Percentiles rank a stretch among this genome's conserved stretches.
Conservation (phyloP, 2,329 filamentous ascomycete species). For the Aspergillus brunneoviolaceus region DNA sequence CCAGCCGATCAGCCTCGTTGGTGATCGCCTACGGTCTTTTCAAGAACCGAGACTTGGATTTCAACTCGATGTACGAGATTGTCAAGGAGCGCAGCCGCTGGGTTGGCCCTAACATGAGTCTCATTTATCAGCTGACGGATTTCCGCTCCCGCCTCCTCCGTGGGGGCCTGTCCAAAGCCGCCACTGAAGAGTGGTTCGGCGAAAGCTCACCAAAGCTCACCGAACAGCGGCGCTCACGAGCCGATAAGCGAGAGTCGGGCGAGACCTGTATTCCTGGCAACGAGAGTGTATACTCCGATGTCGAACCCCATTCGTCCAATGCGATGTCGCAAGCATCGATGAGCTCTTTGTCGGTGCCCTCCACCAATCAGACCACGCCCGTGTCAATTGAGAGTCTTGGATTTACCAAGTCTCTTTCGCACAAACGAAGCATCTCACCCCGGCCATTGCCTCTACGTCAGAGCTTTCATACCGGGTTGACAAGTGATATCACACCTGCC, state of each 20-base stretch:
- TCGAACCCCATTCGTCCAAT: constrained; percentile 19
- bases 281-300: constrained; percentile 10
- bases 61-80: constrained; percentile 64
- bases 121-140: constrained; percentile 67
- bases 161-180: constrained; percentile 30
- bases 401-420: constrained; percentile 27
- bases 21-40: constrained; percentile 66
- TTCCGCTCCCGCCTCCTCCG: constrained; percentile 51
- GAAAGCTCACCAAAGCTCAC: constrained; percentile 28
- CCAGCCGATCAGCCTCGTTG: constrained; percentile 64
- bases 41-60: constrained; percentile 61
- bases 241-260: constrained; percentile 12
- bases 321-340: constrained; percentile 25
- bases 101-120: constrained; percentile 68
- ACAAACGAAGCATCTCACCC: constrained; percentile 35
- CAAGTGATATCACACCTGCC: constrained; percentile 19
- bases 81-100: constrained; percentile 65
- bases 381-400: constrained; percentile 26
- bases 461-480: constrained; percentile 14
- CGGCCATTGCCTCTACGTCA: constrained; percentile 42
- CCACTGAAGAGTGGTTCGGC: constrained; percentile 39
- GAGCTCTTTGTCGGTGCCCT: constrained; percentile 27
- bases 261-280: constrained; percentile 14
- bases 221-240: constrained; percentile 29
- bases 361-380: constrained; percentile 25